These are phyloP conservation scores for Globisporangium echinulatum DNA, from an alignment of 352 stramenopile genomes.

Conservation along the genomic window DNA sequence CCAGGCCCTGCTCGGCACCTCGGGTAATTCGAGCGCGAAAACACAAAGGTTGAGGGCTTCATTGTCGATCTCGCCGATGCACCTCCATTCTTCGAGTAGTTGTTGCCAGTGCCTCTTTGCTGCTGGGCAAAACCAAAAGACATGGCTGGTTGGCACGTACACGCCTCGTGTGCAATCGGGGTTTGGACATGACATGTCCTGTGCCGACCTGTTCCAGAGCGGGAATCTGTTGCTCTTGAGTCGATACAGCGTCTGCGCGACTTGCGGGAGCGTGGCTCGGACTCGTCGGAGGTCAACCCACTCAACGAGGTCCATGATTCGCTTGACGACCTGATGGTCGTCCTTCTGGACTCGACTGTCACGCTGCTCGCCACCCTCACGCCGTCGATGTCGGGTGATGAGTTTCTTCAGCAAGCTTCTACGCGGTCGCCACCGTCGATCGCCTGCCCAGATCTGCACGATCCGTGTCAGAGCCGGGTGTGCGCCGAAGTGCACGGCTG, in stretches of 20 bases:
- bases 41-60: not conserved
- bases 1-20: no score
- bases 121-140: not conserved
- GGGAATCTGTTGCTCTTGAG: conserved; percentile 3
- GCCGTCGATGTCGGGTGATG: not conserved
- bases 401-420: not conserved
- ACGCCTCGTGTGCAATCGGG: not conserved
- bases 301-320: not conserved
- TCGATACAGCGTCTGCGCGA: not conserved
- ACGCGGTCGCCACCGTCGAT: not conserved
- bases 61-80: not conserved
- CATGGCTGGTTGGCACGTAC: not conserved
- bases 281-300: not conserved
- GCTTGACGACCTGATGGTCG: not conserved
- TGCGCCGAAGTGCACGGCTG: not conserved
- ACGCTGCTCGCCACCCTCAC: not conserved
- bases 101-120: not conserved
- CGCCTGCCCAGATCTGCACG: not conserved
- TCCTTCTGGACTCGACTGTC: not conserved
- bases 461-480: not conserved
- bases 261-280: not conserved
- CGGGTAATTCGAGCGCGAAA: no score
- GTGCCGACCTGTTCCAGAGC: not conserved
- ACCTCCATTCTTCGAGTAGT: not conserved
- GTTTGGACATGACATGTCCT: not conserved